Percentiles rank a stretch among this genome's conserved stretches.
phyloP scores from a whole-genome alignment of 371 early-diverging fungal genomes.

The Lichtheimia ramosa region DNA sequence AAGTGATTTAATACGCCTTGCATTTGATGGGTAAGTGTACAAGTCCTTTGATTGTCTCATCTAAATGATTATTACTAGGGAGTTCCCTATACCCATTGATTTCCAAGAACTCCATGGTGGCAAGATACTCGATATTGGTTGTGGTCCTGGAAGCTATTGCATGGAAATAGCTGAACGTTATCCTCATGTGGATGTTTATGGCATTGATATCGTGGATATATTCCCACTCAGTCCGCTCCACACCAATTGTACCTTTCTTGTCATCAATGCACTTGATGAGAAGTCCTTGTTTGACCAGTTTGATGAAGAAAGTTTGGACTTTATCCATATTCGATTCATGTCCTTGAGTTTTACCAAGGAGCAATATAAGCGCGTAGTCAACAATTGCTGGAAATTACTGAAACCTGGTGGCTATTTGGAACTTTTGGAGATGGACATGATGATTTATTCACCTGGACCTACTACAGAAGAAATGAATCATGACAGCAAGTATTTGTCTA shows the following conservation, averaged over 20 bases:
- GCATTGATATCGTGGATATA: slow-evolving; percentile 22
- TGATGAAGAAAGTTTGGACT: slow-evolving; percentile 16
- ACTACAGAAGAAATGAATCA: slow-evolving; percentile 23
- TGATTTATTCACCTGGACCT: slow-evolving; percentile 33
- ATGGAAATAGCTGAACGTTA: slow-evolving; percentile 29
- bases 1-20: slow-evolving; percentile 32
- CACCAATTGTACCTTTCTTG: slow-evolving; percentile 20
- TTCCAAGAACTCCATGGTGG: slow-evolving; percentile 14
- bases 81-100: slow-evolving; percentile 24
- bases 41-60: too few relatives aligned
- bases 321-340: slow-evolving; percentile 36
- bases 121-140: slow-evolving; percentile 39
- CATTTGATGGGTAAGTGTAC: slow-evolving; percentile 29
- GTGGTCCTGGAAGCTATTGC: slow-evolving; percentile 49
- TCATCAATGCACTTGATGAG: slow-evolving; percentile 20
- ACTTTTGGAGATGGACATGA: slow-evolving; percentile 34
- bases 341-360: slow-evolving; percentile 21
- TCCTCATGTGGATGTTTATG: slow-evolving; percentile 25
- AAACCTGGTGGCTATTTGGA: slow-evolving; percentile 29
- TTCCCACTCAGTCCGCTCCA: slow-evolving; percentile 26
- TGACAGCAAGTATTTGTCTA: slow-evolving; percentile 19
- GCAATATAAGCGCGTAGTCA: slow-evolving; percentile 22
- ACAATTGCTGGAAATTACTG: slow-evolving; percentile 26
- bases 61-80: slow-evolving; percentile 14
- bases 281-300: slow-evolving; percentile 3